phyloP scores from a whole-genome alignment of 352 stramenopile genomes.

The Globisporangium abappressorium region DNA sequence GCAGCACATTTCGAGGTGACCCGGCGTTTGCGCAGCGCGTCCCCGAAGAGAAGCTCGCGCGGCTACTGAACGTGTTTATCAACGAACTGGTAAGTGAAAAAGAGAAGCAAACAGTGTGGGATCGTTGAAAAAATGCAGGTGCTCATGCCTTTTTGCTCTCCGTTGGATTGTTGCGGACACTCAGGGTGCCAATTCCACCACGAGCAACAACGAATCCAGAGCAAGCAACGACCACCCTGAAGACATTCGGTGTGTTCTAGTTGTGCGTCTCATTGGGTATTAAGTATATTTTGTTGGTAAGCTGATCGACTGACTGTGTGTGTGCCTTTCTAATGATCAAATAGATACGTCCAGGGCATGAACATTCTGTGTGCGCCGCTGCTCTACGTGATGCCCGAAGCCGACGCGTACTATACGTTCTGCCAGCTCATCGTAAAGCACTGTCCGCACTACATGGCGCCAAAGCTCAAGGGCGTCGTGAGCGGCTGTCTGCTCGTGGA shows the following conservation, averaged over 20 bases:
- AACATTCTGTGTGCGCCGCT: constrained; percentile 89
- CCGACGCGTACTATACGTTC: constrained; percentile 91
- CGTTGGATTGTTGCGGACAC: not conserved
- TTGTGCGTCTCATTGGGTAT: not conserved
- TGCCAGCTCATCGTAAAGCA: constrained; percentile 83
- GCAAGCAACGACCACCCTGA: constrained; percentile 29
- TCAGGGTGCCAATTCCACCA: constrained; percentile 28
- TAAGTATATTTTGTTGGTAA: not conserved
- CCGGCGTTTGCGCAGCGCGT: constrained; percentile 86
- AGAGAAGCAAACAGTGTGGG: no score
- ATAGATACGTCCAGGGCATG: constrained; percentile 92
- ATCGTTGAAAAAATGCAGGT: no score
- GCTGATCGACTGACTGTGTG: not conserved
- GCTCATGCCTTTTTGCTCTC: not conserved
- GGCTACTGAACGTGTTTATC: constrained; percentile 91
- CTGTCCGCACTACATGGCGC: constrained; percentile 89
- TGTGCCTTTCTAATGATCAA: not conserved
- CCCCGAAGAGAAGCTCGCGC: constrained; percentile 88
- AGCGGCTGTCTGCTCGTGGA: constrained; percentile 80
- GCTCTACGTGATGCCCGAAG: constrained; percentile 91
- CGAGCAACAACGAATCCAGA: constrained; percentile 18
- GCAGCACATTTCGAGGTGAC: constrained; percentile 83
- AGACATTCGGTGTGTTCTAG: constrained; percentile 32
- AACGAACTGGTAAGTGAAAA: constrained; percentile 58
- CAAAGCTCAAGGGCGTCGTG: constrained; percentile 80